These are phyloP conservation scores for Catharanthus roseus DNA, from an alignment of 257 asterid species.

Conservation along the genomic window DNA sequence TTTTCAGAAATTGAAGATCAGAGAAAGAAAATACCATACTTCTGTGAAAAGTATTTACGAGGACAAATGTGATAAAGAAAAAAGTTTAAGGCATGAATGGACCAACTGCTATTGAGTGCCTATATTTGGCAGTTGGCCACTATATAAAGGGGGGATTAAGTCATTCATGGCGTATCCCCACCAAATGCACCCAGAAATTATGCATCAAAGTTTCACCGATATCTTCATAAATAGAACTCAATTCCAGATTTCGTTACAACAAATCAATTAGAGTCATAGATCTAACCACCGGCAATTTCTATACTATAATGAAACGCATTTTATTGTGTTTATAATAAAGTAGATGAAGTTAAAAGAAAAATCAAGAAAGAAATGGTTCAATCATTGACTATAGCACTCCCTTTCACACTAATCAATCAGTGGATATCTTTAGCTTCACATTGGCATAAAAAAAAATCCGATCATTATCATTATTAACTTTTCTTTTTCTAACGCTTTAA, in stretches of 20 bases:
- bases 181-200: background rate
- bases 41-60: background rate
- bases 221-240: background rate
- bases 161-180: background rate
- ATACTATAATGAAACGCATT: background rate
- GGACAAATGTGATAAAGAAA: background rate
- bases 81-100: background rate
- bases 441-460: background rate
- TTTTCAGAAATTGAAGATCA: slow-evolving; percentile 10
- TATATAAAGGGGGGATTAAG: background rate
- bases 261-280: background rate
- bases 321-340: background rate
- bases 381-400: background rate
- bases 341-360: background rate
- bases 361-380: background rate
- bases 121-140: background rate
- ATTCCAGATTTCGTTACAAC: background rate
- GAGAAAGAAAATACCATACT: slow-evolving; percentile 1
- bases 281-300: background rate
- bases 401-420: background rate
- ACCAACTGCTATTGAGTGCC: slow-evolving; percentile 1
- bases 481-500: slow-evolving; percentile 1
- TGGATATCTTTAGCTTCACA: background rate
- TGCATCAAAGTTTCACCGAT: background rate
- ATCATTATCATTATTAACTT: background rate